Conservation (phyloP, 768 basidiomycete genomes). For the Amanita pallidorosea region DNA sequence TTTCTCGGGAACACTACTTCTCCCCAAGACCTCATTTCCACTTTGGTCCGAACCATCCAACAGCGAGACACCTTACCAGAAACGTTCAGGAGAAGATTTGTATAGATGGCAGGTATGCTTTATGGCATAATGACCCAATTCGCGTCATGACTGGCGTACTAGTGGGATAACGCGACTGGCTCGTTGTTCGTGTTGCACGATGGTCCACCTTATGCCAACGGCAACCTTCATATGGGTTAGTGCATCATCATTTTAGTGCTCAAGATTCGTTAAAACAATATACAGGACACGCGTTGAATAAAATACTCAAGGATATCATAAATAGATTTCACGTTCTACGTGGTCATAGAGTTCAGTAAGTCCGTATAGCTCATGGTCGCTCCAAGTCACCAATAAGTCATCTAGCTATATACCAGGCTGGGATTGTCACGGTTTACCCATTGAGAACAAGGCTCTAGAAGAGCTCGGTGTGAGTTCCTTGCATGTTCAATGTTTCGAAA, state of each 20-base stretch:
- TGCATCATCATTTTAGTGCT: not conserved
- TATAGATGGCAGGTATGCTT: constrained; percentile 68
- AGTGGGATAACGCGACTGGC: constrained; percentile 60
- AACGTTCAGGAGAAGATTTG: constrained; percentile 58
- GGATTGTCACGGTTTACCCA: constrained; percentile 97
- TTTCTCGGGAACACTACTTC: constrained; percentile 51
- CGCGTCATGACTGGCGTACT: not conserved
- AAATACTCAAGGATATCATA: constrained; percentile 92
- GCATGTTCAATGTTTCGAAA: not conserved
- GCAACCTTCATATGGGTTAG: constrained; percentile 88
- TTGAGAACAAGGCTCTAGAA: constrained; percentile 87
- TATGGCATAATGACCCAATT: not conserved
- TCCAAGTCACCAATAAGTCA: constrained; percentile 5
- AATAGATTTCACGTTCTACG: constrained; percentile 76
- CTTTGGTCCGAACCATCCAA: constrained; percentile 58
- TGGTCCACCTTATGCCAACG: constrained; percentile 97
- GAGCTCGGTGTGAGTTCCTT: constrained; percentile 48
- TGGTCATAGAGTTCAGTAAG: constrained; percentile 77
- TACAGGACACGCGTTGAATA: constrained; percentile 90
- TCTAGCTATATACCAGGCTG: constrained; percentile 87
- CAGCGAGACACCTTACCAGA: constrained; percentile 46
- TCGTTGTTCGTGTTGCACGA: constrained; percentile 84
- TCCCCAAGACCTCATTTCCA: constrained; percentile 78
- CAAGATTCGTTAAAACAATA: not conserved
- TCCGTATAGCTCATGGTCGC: not conserved